Evolutionary conservation across 345 rosid genomes (phyloP).

Genomic region (Barbarea vulgaris): DNA sequence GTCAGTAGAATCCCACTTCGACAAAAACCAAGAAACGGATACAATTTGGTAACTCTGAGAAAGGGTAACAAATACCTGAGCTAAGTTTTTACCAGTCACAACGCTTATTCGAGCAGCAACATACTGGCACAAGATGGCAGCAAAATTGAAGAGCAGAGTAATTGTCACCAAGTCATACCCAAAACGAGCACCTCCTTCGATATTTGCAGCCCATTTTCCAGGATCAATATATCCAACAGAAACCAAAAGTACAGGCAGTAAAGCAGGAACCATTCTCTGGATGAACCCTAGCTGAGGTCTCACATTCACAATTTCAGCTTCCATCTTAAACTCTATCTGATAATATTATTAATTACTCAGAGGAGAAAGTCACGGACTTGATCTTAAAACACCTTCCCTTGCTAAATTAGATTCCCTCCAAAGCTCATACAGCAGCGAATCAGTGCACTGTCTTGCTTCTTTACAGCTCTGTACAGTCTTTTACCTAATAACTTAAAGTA

Average conservation of each 20-base stretch:
- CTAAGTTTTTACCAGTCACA: slow-evolving; percentile 83
- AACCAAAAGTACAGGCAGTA: slow-evolving; percentile 73
- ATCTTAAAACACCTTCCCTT: slow-evolving; percentile 18
- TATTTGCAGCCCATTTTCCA: slow-evolving; percentile 86
- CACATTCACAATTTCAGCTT: slow-evolving; percentile 50
- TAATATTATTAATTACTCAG: slow-evolving; percentile 10
- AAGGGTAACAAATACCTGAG: slow-evolving; percentile 60
- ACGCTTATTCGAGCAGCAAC: slow-evolving; percentile 74
- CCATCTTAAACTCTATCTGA: slow-evolving; percentile 58
- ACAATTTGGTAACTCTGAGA: not conserved
- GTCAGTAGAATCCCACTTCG: too few species aligned
- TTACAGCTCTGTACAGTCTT: slow-evolving; percentile 29
- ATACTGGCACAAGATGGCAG: slow-evolving; percentile 87
- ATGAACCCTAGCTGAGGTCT: slow-evolving; percentile 48
- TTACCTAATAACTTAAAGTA: slow-evolving; percentile 17
- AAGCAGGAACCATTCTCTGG: slow-evolving; percentile 60
- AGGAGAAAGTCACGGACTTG: slow-evolving; percentile 30
- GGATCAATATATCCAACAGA: slow-evolving; percentile 91
- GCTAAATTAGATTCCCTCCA: slow-evolving; percentile 25
- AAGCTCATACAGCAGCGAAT: slow-evolving; percentile 18
- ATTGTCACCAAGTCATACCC: slow-evolving; percentile 71
- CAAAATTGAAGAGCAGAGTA: slow-evolving; percentile 74
- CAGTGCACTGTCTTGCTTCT: slow-evolving; percentile 9
- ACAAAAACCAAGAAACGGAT: slow-evolving; percentile 4
- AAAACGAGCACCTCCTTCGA: slow-evolving; percentile 94